These are phyloP conservation scores for Gossypium turneri DNA, from an alignment of 345 rosid genomes.

Conservation along the genomic window DNA sequence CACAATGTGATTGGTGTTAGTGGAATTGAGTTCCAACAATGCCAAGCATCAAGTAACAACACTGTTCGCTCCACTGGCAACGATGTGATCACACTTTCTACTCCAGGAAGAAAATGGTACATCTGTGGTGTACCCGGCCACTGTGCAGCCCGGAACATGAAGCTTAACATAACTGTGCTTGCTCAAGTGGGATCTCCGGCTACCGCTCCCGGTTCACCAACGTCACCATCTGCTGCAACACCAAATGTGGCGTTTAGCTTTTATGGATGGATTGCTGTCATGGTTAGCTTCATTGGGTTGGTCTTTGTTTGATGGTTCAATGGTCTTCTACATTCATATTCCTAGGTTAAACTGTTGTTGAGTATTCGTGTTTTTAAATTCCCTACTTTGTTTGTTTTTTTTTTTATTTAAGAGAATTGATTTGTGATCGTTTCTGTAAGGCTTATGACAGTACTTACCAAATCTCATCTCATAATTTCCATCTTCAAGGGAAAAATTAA, in stretches of 20 bases:
- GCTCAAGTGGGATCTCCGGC: constrained; percentile 6
- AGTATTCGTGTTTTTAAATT: background rate
- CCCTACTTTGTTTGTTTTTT: too few relatives aligned
- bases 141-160: constrained; percentile 27
- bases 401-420: background rate
- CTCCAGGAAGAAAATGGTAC: constrained; percentile 33
- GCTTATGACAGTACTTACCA: too few relatives aligned
- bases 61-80: constrained; percentile 12
- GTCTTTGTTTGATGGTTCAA: background rate
- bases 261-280: constrained; percentile 16
- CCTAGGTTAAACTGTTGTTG: background rate
- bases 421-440: background rate
- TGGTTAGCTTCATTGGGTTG: constrained; percentile 16
- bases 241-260: background rate
- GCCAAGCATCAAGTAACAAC: constrained; percentile 2
- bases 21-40: constrained; percentile 22
- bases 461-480: too few relatives aligned
- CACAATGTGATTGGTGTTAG: constrained; percentile 32
- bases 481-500: background rate
- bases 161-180: constrained; percentile 27
- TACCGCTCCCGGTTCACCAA: background rate
- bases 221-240: constrained; percentile 2
- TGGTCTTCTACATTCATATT: background rate
- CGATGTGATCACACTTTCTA: constrained; percentile 23
- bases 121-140: constrained; percentile 26